A percentile compares a stretch with the other conserved stretches of the same genome.
Evolutionary conservation across 2,329 filamentous ascomycete species (phyloP).

Genomic region (Pseudocercospora cruenta): DNA sequence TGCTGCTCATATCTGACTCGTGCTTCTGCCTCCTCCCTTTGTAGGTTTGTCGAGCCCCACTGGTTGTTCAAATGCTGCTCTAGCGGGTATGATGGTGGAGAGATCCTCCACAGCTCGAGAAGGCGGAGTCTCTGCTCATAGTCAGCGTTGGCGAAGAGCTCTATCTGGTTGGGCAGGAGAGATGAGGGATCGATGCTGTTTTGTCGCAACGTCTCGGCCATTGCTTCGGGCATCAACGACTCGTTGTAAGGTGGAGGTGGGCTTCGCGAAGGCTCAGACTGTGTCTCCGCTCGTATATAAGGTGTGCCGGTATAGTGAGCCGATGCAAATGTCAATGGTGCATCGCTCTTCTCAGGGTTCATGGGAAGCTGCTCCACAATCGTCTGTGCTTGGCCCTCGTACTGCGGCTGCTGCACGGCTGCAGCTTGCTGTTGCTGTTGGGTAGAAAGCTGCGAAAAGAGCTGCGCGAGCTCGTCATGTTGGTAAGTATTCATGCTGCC

Average conservation of each 20-base stretch:
- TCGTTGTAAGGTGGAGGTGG: slow-evolving; percentile 39
- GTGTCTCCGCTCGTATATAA: slow-evolving; percentile 59
- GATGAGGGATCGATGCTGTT: slow-evolving; percentile 71
- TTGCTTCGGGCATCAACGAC: slow-evolving; percentile 33
- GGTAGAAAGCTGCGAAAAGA: slow-evolving; percentile 64
- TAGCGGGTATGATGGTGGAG: slow-evolving; percentile 63
- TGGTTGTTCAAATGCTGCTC: slow-evolving; percentile 52
- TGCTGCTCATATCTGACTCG: slow-evolving; percentile 59
- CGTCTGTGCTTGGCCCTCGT: slow-evolving; percentile 16
- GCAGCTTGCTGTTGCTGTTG: slow-evolving; percentile 51
- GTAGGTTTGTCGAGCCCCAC: slow-evolving; percentile 60
- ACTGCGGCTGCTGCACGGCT: slow-evolving; percentile 30
- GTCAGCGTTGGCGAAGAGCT: slow-evolving; percentile 77
- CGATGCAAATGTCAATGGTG: slow-evolving; percentile 71
- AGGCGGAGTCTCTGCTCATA: slow-evolving; percentile 72
- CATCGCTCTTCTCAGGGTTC: slow-evolving; percentile 30
- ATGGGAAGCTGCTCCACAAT: slow-evolving; percentile 26
- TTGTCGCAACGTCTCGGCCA: slow-evolving; percentile 57
- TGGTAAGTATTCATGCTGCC: slow-evolving; percentile 56
- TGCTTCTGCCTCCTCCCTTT: slow-evolving; percentile 60
- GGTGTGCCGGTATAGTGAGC: slow-evolving; percentile 84
- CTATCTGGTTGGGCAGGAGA: slow-evolving; percentile 74
- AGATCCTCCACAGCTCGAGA: slow-evolving; percentile 83
- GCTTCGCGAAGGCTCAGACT: slow-evolving; percentile 37
- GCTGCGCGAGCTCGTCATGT: slow-evolving; percentile 78